Evolutionary conservation across 2,329 filamentous ascomycete species (phyloP).

Genomic region (Fusarium sarcochroum): DNA sequence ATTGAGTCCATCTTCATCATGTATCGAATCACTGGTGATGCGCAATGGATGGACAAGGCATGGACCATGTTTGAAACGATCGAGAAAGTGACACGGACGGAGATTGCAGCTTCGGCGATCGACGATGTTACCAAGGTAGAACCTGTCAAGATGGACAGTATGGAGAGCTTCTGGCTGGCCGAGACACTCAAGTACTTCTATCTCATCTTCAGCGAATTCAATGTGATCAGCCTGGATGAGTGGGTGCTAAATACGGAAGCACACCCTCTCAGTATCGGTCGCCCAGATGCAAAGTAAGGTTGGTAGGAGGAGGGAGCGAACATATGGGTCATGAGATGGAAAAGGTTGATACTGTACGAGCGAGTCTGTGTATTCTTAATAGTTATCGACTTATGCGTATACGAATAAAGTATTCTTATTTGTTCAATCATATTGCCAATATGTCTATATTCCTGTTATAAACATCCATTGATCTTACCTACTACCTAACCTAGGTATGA

Average conservation of each 20-base stretch:
- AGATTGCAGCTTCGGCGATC: conserved; percentile 75
- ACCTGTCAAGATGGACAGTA: conserved; percentile 65
- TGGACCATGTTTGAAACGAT: conserved; percentile 82
- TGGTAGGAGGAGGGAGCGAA: not conserved
- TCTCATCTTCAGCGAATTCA: conserved; percentile 72
- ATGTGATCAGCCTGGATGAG: conserved; percentile 71
- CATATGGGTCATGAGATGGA: conserved; percentile 7
- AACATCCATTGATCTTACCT: too few species aligned
- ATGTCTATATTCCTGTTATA: too few species aligned
- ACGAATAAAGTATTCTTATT: conserved; percentile 1
- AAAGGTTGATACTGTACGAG: conserved; percentile 13
- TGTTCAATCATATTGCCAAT: not conserved
- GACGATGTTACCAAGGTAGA: conserved; percentile 67
- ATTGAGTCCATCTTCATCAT: conserved; percentile 86
- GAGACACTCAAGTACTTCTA: conserved; percentile 79
- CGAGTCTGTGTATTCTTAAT: conserved; percentile 21
- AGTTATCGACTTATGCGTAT: conserved; percentile 14
- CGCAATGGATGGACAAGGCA: conserved; percentile 75
- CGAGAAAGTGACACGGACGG: conserved; percentile 71
- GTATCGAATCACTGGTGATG: conserved; percentile 79
- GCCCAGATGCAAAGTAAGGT: conserved; percentile 39
- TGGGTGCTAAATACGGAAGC: conserved; percentile 73
- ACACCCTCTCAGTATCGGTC: conserved; percentile 62
- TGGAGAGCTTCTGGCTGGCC: conserved; percentile 83
- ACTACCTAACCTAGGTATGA: too few species aligned